Percentiles rank a stretch among this genome's conserved stretches.
These are phyloP conservation scores for Fraxinus latifolia DNA, from an alignment of 305 asterid genomes.

Conservation along the genomic window DNA sequence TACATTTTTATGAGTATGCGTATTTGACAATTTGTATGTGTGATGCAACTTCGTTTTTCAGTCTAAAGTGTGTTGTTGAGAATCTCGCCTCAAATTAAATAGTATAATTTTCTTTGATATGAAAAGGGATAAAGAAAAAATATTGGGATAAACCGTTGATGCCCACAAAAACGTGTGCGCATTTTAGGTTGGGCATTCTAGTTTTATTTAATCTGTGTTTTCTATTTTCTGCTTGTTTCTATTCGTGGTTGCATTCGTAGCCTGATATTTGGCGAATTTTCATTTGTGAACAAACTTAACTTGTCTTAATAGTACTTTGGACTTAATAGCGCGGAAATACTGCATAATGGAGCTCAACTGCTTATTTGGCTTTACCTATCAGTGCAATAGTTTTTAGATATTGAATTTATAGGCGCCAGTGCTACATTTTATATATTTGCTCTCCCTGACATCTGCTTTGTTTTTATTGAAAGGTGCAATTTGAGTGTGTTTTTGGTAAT, in stretches of 20 bases:
- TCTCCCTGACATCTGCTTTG: not conserved
- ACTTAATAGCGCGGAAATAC: not conserved
- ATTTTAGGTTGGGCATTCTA: not conserved
- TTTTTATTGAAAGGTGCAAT: not conserved
- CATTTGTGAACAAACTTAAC: not conserved
- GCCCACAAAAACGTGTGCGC: not conserved
- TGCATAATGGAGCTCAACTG: not conserved
- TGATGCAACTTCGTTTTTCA: not conserved
- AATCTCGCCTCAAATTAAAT: not conserved
- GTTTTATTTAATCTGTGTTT: not conserved
- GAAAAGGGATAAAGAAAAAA: not conserved
- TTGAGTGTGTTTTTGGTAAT: slow-evolving; percentile 17
- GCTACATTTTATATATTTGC: not conserved
- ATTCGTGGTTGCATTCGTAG: not conserved
- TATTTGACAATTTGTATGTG: not conserved
- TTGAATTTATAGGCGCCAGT: not conserved
- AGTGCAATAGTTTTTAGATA: not conserved
- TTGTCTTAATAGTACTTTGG: not conserved
- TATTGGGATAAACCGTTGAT: not conserved
- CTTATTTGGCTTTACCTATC: not conserved
- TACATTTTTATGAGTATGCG: not conserved
- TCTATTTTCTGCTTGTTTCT: not conserved
- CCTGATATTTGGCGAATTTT: not conserved
- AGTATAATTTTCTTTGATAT: not conserved
- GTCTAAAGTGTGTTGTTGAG: not conserved